Evolutionary conservation across 345 rosid species (phyloP), one percentile per base, ranked within the genome.

Genomic region (Microcos paniculata): DNA sequence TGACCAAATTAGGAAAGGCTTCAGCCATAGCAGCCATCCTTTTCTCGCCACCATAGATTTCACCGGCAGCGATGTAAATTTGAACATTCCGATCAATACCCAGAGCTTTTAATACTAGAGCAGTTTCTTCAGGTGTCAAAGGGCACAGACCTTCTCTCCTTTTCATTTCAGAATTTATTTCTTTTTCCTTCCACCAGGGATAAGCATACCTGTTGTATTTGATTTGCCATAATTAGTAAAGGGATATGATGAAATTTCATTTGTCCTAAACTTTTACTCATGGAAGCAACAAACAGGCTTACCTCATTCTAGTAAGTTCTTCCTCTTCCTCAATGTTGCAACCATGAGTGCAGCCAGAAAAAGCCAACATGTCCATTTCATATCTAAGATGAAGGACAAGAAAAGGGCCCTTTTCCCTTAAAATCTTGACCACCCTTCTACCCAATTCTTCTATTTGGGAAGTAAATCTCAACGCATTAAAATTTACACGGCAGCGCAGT

Each of bases 341-440:
- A 71, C 97, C 97, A 78, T 85, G 96, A 51, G 98, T 89, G 83
- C 99, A 96, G 56, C 98, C 99, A 0, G 99, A 96, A 79, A 96
- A 96, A 2, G 99, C 93, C 78, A 96, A 71, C 99, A 96, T 96
- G 82, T 96, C 99, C 98, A 93, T 96, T 84, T 96, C 99, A 42
- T 93, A 96, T 74, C 99, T 87, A 18, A 96, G 97, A 86, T 94
- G 98, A 48, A 94, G 93, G 62, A 92, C 98, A 48, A 92, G 79
- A 76, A 90, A 94, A 42, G 95, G 97, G 52, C 97, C 98, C 70
- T 85, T 93, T 80, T 88, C 90, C 80, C 94, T 87, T 80, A 96
- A 84, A 74, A 93, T 86, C 64, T 73, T 76, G 48, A 90, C 94
- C 31, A 89, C 86, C 79, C 77, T 88, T 82, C 91, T 88, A 43